Base-by-base conservation (phyloP, 441 rosid genomes). In the Erodium moschatum region DNA sequence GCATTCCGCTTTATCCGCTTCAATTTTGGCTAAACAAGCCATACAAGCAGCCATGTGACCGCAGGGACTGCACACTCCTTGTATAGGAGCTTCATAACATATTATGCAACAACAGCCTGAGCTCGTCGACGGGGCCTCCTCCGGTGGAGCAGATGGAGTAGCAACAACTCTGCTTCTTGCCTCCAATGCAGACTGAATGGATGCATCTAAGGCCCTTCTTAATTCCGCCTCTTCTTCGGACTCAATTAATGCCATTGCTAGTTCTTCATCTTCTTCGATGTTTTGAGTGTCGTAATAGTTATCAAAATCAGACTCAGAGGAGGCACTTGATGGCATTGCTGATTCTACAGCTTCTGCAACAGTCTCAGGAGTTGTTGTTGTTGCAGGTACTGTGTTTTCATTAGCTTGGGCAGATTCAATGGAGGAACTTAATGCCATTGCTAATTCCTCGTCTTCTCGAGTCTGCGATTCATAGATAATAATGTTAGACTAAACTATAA, bases 1-100 rank as follows among this genome's bases (percentile, higher is more conserved):
- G 21, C 62, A 56, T 5, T 56, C 62, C 27, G 27, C 4, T 19
- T 18, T 56, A 1, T 56, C 62, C 19, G 10, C 62, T 56, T 56
- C 27, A 1, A 56, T 56, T 10, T 56, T 56, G 27, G 21, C 24
- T 5, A 56, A 56, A 56, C 62, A 56, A 56, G 1, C 5, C 62
- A 56, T 18, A 8, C 62, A 56, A 56, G 62, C 62, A 7, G 62
- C 62, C 62, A 18, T 18, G 62, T 56, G 62, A 56, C 62, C 62
- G 8, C 62, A 56, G 27, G 62, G 62, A 56, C 10, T 56, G 62
- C 62, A 56, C 21, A 56, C 11, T 4, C 62, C 62, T 18, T 56
- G 27, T 18, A 56, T 19, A 18, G 62, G 62, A 19, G 62, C 62
- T 18, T 56, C 62, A 7, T 19, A 56, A 19, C 62, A 56, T 56